phyloP scores from a whole-genome alignment of 306 rosid species.

The Lathyrus aphaca region DNA sequence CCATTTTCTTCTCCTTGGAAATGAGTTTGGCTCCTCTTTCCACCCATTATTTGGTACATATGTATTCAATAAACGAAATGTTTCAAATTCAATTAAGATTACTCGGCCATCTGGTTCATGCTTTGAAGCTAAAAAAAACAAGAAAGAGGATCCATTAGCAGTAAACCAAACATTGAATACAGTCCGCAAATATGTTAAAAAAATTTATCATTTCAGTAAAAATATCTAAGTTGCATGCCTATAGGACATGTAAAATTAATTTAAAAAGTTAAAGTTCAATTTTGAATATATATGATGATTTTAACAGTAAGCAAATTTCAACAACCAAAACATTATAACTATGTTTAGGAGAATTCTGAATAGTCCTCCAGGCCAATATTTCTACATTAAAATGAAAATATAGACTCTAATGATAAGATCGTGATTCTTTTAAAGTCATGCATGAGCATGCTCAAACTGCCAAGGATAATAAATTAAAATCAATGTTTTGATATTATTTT shows the following conservation, averaged over 20 bases:
- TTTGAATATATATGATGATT: slow-evolving; percentile 8
- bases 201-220: background rate
- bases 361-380: background rate
- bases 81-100: slow-evolving; percentile 87
- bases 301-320: background rate
- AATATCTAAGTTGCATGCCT: background rate
- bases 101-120: slow-evolving; percentile 96
- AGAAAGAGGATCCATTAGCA: slow-evolving; percentile 32
- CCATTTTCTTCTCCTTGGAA: slow-evolving; percentile 97
- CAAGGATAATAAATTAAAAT: background rate
- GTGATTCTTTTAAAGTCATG: slow-evolving; percentile 21
- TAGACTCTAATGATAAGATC: background rate
- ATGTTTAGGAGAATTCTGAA: slow-evolving; percentile 4
- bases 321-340: slow-evolving; percentile 16
- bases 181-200: slow-evolving; percentile 29
- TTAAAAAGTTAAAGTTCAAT: slow-evolving; percentile 16
- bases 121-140: slow-evolving; percentile 72
- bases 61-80: slow-evolving; percentile 77
- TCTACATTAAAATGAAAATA: slow-evolving; percentile 7
- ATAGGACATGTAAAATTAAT: slow-evolving; percentile 5
- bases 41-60: slow-evolving; percentile 96
- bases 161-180: slow-evolving; percentile 29
- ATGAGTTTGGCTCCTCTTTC: slow-evolving; percentile 96
- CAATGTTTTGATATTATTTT: background rate
- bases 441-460: background rate